Evolutionary conservation across 106 monocot genomes (phyloP).

Genomic region (Posidonia australis): DNA sequence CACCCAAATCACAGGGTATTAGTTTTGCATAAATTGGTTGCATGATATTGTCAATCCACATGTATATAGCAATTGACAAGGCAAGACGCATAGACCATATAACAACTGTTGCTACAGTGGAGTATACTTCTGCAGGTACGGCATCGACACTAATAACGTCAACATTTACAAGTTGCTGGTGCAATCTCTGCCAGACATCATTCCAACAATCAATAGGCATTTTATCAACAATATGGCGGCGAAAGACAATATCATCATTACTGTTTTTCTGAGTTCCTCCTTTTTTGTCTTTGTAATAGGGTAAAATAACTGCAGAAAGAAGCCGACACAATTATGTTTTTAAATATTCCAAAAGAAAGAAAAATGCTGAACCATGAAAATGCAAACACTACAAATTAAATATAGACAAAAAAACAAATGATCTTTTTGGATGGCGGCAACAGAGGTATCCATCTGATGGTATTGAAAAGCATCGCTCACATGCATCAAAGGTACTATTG

Average conservation of each 20-base stretch:
- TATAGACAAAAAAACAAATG: no score
- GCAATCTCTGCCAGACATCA: constrained; percentile 76
- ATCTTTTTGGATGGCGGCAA: no score
- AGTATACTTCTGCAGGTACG: constrained; percentile 72
- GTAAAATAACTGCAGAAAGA: constrained; percentile 63
- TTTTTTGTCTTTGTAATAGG: constrained; percentile 61
- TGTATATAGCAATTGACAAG: constrained; percentile 50
- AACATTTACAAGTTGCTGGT: constrained; percentile 65
- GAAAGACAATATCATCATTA: constrained; percentile 47
- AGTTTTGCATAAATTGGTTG: constrained; percentile 76
- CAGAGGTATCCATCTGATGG: neutral
- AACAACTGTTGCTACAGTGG: constrained; percentile 61
- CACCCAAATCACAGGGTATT: constrained; percentile 72
- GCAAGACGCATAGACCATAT: constrained; percentile 84
- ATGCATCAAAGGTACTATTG: no score
- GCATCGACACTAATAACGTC: constrained; percentile 77
- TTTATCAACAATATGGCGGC: constrained; percentile 68
- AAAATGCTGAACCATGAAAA: no score
- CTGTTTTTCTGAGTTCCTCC: constrained; percentile 15
- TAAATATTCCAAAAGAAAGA: neutral
- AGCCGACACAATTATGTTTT: no score
- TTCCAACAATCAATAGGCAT: constrained; percentile 92
- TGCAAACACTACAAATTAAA: no score
- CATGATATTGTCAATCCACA: constrained; percentile 55
- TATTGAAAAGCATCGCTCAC: no score